A percentile compares a stretch with the other conserved stretches of the same genome.
These are phyloP conservation scores for Davidsoniella neocaledoniae DNA, from an alignment of 2,329 filamentous ascomycete genomes.

Conservation along the genomic window DNA sequence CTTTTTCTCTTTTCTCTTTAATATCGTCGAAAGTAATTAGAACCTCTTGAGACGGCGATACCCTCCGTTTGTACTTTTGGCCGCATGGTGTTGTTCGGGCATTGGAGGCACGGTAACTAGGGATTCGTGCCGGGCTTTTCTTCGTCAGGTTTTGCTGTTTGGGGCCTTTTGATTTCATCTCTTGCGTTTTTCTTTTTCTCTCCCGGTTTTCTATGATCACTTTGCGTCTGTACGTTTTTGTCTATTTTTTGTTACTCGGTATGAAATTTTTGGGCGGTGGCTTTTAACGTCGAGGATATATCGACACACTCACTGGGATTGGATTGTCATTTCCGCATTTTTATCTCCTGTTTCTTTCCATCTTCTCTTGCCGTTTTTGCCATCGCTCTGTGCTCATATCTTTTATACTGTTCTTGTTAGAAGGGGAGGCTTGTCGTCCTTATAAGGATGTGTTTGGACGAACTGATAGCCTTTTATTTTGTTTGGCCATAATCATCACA, in stretches of 20 bases:
- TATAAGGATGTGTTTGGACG: too few species aligned
- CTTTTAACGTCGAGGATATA: conserved; percentile 9
- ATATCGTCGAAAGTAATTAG: conserved; percentile 5
- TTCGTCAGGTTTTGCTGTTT: conserved; percentile 3
- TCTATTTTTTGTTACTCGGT: conserved; percentile 9
- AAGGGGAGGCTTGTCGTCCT: too few species aligned
- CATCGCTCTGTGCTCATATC: too few species aligned
- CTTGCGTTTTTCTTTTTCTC: conserved; percentile 4
- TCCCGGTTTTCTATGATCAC: conserved; percentile 7
- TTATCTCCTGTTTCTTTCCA: not conserved
- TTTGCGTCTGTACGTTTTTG: conserved; percentile 12
- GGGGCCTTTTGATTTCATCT: conserved; percentile 6
- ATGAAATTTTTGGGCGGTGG: conserved; percentile 10
- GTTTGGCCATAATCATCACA: too few species aligned
- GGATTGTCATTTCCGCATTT: conserved; percentile 3
- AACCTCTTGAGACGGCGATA: conserved; percentile 7
- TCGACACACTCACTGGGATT: not conserved
- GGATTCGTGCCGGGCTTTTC: conserved; percentile 5
- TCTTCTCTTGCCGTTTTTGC: not conserved
- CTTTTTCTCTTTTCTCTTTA: conserved; percentile 1
- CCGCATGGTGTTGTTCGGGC: conserved; percentile 4
- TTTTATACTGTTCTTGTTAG: too few species aligned
- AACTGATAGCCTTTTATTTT: too few species aligned
- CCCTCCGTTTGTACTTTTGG: conserved; percentile 7
- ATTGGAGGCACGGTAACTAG: conserved; percentile 3